Conservation (phyloP, 2,329 filamentous ascomycete species). For the Diaporthe sp. region DNA sequence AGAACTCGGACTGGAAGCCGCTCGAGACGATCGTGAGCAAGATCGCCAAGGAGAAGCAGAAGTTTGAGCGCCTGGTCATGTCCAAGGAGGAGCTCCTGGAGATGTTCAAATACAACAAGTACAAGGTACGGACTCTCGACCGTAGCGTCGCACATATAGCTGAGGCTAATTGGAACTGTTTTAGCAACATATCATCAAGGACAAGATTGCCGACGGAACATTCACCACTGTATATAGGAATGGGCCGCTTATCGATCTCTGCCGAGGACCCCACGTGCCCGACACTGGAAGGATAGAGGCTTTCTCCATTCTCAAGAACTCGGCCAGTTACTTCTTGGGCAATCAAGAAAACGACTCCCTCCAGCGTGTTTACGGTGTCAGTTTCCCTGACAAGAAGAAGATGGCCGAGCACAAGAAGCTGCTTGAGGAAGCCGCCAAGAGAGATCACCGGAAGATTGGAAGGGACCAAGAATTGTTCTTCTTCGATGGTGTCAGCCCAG, state of each 20-base stretch:
- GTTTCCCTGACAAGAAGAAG: slow-evolving; percentile 94
- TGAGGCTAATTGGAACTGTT: slow-evolving; percentile 2
- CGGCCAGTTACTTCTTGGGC: slow-evolving; percentile 85
- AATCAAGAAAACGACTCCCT: slow-evolving; percentile 94
- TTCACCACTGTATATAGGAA: slow-evolving; percentile 95
- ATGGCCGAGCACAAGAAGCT: slow-evolving; percentile 95
- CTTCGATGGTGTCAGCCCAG: slow-evolving; percentile 94
- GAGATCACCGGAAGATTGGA: slow-evolving; percentile 94
- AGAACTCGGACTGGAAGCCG: slow-evolving; percentile 84
- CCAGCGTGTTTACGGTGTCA: slow-evolving; percentile 96
- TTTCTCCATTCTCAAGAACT: slow-evolving; percentile 89
- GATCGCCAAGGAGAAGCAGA: slow-evolving; percentile 97
- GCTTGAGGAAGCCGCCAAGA: slow-evolving; percentile 97
- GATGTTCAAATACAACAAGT: slow-evolving; percentile 98
- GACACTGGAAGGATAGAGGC: slow-evolving; percentile 95
- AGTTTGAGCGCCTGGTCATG: slow-evolving; percentile 89
- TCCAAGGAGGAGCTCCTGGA: slow-evolving; percentile 92
- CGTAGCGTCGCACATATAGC: background rate
- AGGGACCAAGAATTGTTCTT: slow-evolving; percentile 98
- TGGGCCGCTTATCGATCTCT: slow-evolving; percentile 94
- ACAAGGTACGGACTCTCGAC: slow-evolving; percentile 69
- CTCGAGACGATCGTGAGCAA: slow-evolving; percentile 84
- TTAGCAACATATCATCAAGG: slow-evolving; percentile 93
- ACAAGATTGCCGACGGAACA: slow-evolving; percentile 90
- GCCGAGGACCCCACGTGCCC: slow-evolving; percentile 93